A percentile compares a stretch with the other conserved stretches of the same genome.
These are phyloP conservation scores for Iris pallida DNA, from an alignment of 116 monocot genomes.

Conservation along the genomic window DNA sequence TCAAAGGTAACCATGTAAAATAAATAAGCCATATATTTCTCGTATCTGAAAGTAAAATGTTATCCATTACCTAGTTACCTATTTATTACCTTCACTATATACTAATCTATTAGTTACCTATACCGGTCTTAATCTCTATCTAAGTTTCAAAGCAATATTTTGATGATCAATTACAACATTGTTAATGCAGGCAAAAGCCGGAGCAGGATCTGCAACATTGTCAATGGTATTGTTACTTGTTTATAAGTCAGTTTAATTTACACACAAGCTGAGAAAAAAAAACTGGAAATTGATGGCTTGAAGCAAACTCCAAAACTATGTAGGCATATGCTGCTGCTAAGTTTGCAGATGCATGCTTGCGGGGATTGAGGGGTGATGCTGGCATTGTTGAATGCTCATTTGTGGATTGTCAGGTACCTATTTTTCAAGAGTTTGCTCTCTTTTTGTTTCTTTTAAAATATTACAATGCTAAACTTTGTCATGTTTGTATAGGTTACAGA, in stretches of 20 bases:
- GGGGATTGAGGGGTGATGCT: conserved; percentile 82
- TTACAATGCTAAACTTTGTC: background rate
- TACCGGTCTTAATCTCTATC: too few species aligned
- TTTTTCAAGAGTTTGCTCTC: background rate
- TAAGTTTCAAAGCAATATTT: too few species aligned
- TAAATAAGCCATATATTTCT: too few species aligned
- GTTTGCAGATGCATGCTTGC: conserved; percentile 92
- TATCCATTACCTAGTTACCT: too few species aligned
- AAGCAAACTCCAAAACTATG: background rate
- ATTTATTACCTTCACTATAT: too few species aligned
- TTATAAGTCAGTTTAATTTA: too few species aligned
- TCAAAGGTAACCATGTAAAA: too few species aligned
- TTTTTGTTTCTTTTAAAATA: background rate
- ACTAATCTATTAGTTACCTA: too few species aligned
- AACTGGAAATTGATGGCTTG: background rate
- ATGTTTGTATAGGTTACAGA: conserved; percentile 70
- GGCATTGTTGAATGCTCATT: conserved; percentile 87
- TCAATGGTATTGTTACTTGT: conserved; percentile 67
- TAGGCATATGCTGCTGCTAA: conserved; percentile 98
- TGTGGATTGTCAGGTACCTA: conserved; percentile 72
- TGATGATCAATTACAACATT: background rate
- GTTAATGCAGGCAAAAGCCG: conserved; percentile 90
- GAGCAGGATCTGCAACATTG: conserved; percentile 92
- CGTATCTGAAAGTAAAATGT: too few species aligned
- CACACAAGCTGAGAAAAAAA: background rate